phyloP scores from a whole-genome alignment of 1,284 basidiomycete genomes.

The Pyrrhoderma noxium region DNA sequence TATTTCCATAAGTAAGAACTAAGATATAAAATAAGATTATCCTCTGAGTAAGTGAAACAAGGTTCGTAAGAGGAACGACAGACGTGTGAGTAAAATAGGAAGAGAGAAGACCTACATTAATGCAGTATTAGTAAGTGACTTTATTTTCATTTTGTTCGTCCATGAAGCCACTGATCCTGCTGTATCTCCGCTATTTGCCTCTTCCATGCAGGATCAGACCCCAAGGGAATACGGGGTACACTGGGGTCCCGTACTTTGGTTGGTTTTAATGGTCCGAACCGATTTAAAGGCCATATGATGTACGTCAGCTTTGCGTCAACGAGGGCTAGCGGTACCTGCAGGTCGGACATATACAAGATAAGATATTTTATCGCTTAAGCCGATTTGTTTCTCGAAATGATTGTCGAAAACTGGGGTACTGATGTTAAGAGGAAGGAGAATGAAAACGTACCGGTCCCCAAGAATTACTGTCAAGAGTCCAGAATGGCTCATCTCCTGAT shows the following conservation, averaged over 20 bases:
- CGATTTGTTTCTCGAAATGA: not conserved
- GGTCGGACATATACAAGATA: not conserved
- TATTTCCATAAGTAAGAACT: no score
- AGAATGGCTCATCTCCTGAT: slow-evolving; percentile 56
- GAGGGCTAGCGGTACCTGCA: slow-evolving; percentile 53
- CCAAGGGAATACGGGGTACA: not conserved
- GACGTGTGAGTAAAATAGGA: no score
- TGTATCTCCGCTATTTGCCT: slow-evolving; percentile 39
- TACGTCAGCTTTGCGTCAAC: slow-evolving; percentile 54
- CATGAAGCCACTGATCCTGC: slow-evolving; percentile 36
- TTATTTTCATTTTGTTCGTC: slow-evolving; percentile 26
- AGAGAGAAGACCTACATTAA: no score
- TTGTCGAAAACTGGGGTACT: no score
- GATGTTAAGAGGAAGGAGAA: not conserved
- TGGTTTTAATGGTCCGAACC: slow-evolving; percentile 38
- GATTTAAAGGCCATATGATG: slow-evolving; percentile 56
- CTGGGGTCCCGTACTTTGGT: slow-evolving; percentile 22
- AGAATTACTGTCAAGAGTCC: slow-evolving; percentile 64
- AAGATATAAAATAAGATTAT: no score
- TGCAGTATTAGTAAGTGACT: no score
- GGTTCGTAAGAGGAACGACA: no score
- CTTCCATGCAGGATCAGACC: slow-evolving; percentile 34
- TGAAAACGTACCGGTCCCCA: slow-evolving; percentile 55
- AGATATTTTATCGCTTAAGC: not conserved
- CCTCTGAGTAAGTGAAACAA: no score